A percentile compares a stretch with the other conserved stretches of the same genome.
phyloP scores from a whole-genome alignment of 495 filamentous ascomycete species.

The Elasticomyces elasticus region DNA sequence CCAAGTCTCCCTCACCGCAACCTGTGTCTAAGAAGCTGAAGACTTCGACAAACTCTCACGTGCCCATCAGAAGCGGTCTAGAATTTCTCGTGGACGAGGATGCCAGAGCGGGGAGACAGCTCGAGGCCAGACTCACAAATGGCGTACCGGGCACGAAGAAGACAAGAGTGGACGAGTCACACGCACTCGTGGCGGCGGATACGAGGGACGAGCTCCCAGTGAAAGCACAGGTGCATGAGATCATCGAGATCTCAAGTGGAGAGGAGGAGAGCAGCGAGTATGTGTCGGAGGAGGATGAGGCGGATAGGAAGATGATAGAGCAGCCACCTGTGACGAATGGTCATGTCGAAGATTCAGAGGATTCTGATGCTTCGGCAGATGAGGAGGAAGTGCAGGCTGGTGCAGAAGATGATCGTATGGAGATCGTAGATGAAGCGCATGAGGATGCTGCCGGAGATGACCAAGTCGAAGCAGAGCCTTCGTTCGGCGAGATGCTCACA shows the following conservation, averaged over 20 bases:
- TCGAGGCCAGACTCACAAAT: conserved; percentile 23
- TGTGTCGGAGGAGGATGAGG: conserved; percentile 26
- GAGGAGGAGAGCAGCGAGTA: conserved; percentile 12
- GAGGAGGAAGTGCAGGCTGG: conserved; percentile 42
- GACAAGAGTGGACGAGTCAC: conserved; percentile 63
- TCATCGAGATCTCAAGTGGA: conserved; percentile 48
- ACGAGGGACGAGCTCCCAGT: conserved; percentile 12
- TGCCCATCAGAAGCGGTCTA: conserved; percentile 9
- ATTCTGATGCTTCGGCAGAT: conserved; percentile 7
- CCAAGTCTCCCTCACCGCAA: conserved; percentile 9
- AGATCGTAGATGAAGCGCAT: background rate
- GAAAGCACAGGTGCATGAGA: conserved; percentile 21
- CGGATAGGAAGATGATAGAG: conserved; percentile 26
- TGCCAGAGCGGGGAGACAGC: conserved; percentile 13
- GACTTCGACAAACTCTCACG: conserved; percentile 16
- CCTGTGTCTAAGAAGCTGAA: conserved; percentile 16
- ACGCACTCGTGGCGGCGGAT: conserved; percentile 46
- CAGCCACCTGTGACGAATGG: background rate
- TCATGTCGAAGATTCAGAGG: conserved; percentile 15
- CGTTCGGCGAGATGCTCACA: conserved; percentile 79
- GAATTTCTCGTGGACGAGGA: conserved; percentile 17
- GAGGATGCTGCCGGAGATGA: too few species aligned
- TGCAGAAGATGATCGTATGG: conserved; percentile 6
- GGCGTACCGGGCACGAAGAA: conserved; percentile 46
- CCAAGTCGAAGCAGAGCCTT: conserved; percentile 52